Evolutionary conservation across 805 yeast genomes (phyloP), one percentile per base, ranked within the genome.

Genomic region (Myxozyma mucilagina): DNA sequence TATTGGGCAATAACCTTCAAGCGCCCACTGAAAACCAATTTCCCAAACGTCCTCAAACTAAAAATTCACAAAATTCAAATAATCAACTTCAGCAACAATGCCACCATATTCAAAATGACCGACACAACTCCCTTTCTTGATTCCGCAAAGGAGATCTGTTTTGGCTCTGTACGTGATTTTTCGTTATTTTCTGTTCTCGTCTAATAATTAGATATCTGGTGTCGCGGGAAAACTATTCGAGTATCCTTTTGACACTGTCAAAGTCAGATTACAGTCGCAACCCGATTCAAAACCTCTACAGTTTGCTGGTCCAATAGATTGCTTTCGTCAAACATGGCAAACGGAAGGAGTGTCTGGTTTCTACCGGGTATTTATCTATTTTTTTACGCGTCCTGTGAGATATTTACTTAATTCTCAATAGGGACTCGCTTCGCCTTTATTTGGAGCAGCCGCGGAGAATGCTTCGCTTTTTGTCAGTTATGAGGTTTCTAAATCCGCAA

Each of bases 231-330:
- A 92, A 72, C 68, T 87, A 35, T 82, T 92, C 13, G 98, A 92
- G 73, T 92, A 86, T 69, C 98, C 98, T 0, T 90, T 92, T 67
- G 98, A 92, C 70, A 93, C 97, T 0, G 81, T 91, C 48, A 92
- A 92, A 74, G 98, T 92, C 2, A 79, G 97, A 60, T 78, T 93
- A 35, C 93, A 87, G 70, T 83, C 90, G 1, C 94, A 89, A 36
- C 87, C 91, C 7, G 72, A 75, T 3, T 62, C 68, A 7, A 80
- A 82, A 0, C 53, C 59, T 11, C 74, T 82, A 10, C 72, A 74
- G 39, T 86, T 82, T 68, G 73, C 73, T 0, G 84, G 89, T 0
- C 87, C 97, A 0, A 61, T 80, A 61, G 86, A 85, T 63, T 87
- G 94, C 71, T 83, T 92, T 47, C 69, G 68, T 45, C 76, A 82